Evolutionary conservation across 805 yeast species (phyloP).

Genomic region (Candida cerambycidarum): DNA sequence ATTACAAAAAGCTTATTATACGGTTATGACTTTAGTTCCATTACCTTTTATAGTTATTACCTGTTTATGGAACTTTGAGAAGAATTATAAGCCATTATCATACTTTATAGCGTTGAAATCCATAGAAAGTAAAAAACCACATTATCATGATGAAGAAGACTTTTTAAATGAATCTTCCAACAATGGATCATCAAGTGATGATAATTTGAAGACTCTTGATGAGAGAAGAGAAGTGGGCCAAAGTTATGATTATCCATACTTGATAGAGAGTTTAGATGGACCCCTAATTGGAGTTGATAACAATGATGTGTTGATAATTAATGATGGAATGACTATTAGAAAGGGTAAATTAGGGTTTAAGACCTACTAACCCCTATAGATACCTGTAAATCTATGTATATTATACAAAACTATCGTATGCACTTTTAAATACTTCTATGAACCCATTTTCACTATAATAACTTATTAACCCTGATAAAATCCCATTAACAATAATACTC

Average conservation of each 20-base stretch:
- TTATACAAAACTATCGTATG: slow-evolving; percentile 5
- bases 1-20: slow-evolving; percentile 71
- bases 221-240: slow-evolving; percentile 72
- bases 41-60: slow-evolving; percentile 68
- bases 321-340: slow-evolving; percentile 20
- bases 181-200: slow-evolving; percentile 8
- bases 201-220: slow-evolving; percentile 59
- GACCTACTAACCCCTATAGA: too few species aligned
- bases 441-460: slow-evolving; percentile 14
- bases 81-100: slow-evolving; percentile 75
- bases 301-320: slow-evolving; percentile 24
- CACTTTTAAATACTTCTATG: slow-evolving; percentile 1
- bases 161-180: slow-evolving; percentile 7
- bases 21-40: slow-evolving; percentile 73
- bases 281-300: slow-evolving; percentile 79
- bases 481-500: slow-evolving; percentile 8
- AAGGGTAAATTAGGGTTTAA: slow-evolving; percentile 18
- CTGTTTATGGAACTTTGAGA: slow-evolving; percentile 77
- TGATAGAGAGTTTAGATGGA: slow-evolving; percentile 71
- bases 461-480: slow-evolving; percentile 17
- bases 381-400: background rate
- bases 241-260: slow-evolving; percentile 74
- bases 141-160: slow-evolving; percentile 22
- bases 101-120: slow-evolving; percentile 87
- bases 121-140: slow-evolving; percentile 47